Conservation (phyloP, 257 asterid species). For the Solanum ahanhuiri region DNA sequence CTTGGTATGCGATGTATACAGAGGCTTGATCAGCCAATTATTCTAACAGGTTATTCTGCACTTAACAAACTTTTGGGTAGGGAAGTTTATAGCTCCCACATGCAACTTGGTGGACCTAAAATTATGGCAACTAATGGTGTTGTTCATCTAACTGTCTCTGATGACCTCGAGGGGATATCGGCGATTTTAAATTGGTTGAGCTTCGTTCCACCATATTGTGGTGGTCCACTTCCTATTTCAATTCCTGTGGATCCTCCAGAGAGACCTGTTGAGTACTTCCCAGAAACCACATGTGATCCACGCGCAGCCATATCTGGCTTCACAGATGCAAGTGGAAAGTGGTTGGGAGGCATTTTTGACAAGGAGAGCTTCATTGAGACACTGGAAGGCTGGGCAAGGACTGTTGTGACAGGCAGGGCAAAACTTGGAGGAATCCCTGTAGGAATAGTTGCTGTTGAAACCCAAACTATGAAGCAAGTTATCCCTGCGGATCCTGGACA, state of each 20-base stretch:
- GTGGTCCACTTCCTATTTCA: conserved; percentile 85
- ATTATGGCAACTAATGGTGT: conserved; percentile 97
- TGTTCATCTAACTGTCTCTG: conserved; percentile 89
- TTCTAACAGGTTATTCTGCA: conserved; percentile 96
- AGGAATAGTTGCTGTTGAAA: conserved; percentile 93
- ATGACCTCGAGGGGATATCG: conserved; percentile 93
- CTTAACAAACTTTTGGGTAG: conserved; percentile 89
- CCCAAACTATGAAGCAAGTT: conserved; percentile 94
- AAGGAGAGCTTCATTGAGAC: conserved; percentile 85
- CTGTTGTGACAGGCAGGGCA: conserved; percentile 91
- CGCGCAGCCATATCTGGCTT: conserved; percentile 86
- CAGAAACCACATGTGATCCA: conserved; percentile 93
- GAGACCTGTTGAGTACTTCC: conserved; percentile 62
- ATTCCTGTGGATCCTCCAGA: conserved; percentile 61
- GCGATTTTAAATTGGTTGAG: conserved; percentile 88
- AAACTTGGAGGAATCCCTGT: conserved; percentile 96
- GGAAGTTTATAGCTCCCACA: conserved; percentile 96
- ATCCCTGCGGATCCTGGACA: conserved; percentile 99
- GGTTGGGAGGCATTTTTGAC: conserved; percentile 95
- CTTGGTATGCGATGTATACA: conserved; percentile 98
- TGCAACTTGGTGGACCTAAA: conserved; percentile 99
- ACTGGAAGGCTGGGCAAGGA: conserved; percentile 94
- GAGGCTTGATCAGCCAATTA: conserved; percentile 89
- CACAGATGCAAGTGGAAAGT: conserved; percentile 50
- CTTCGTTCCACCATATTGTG: conserved; percentile 73